phyloP scores from a whole-genome alignment of 495 filamentous ascomycete species.

The Hypoxylon fragiforme region DNA sequence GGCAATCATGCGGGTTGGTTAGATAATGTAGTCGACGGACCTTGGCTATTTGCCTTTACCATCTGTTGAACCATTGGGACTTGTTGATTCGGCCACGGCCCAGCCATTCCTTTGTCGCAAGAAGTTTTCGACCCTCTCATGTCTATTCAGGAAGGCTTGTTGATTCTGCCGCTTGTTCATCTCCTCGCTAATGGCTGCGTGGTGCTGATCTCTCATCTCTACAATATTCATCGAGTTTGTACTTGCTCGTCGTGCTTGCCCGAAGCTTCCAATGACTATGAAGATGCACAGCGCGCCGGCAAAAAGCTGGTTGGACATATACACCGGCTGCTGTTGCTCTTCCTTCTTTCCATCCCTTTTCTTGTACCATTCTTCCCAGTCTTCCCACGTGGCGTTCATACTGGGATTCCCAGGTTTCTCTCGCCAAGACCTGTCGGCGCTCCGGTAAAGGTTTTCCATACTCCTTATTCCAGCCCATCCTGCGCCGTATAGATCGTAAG shows the following conservation, averaged over 20 bases:
- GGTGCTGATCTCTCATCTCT: conserved; percentile 63
- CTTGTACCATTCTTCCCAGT: conserved; percentile 90
- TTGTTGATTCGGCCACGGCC: conserved; percentile 13
- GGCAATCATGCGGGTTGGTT: background rate
- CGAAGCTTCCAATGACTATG: conserved; percentile 64
- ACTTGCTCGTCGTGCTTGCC: conserved; percentile 69
- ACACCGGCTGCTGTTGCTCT: conserved; percentile 59
- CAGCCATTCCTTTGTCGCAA: conserved; percentile 63
- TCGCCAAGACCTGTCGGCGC: conserved; percentile 52
- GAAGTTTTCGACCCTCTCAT: conserved; percentile 74
- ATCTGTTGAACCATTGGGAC: background rate
- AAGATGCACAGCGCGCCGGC: conserved; percentile 66
- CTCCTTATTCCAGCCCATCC: conserved; percentile 69
- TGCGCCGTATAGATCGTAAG: conserved; percentile 79
- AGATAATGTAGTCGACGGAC: background rate
- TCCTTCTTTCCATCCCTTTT: conserved; percentile 46
- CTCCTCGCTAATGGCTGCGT: conserved; percentile 64
- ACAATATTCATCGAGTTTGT: conserved; percentile 58
- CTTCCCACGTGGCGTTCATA: conserved; percentile 94
- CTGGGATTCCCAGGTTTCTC: conserved; percentile 60
- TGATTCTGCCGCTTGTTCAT: conserved; percentile 59
- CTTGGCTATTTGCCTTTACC: conserved; percentile 18
- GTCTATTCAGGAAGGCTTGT: conserved; percentile 52
- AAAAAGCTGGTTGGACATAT: conserved; percentile 77
- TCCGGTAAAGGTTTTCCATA: conserved; percentile 40